Percentiles rank a stretch among this genome's conserved stretches.
Conservation (phyloP, 2,329 filamentous ascomycete species). For the Aspergillus sp. region DNA sequence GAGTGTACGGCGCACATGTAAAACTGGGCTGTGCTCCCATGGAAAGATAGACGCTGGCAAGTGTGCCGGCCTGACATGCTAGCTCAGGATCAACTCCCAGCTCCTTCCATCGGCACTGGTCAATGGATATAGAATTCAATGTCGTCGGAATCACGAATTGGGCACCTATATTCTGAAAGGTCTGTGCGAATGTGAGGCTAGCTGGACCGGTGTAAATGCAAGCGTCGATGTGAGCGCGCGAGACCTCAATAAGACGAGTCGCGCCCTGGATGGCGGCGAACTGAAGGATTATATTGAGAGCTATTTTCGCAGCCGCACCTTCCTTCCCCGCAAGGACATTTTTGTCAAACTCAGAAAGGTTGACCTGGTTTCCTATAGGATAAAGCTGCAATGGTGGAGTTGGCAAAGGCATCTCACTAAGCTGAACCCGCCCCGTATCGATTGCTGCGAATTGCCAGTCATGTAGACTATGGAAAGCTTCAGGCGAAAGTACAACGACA, state of each 20-base stretch:
- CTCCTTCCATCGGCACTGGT: slow-evolving; percentile 41
- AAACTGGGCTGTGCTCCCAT: slow-evolving; percentile 46
- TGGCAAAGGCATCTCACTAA: not conserved
- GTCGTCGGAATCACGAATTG: slow-evolving; percentile 42
- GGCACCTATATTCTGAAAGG: slow-evolving; percentile 33
- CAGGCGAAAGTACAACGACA: slow-evolving; percentile 30
- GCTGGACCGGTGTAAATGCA: slow-evolving; percentile 46
- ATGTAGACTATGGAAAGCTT: slow-evolving; percentile 16
- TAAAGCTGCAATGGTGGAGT: not conserved
- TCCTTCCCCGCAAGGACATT: slow-evolving; percentile 28
- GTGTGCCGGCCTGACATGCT: slow-evolving; percentile 29
- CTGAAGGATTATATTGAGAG: slow-evolving; percentile 40
- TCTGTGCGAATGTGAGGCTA: slow-evolving; percentile 38
- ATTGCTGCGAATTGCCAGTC: slow-evolving; percentile 6
- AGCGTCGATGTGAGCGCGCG: slow-evolving; percentile 46
- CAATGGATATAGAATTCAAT: slow-evolving; percentile 47
- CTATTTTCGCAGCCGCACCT: slow-evolving; percentile 35
- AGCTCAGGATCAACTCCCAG: slow-evolving; percentile 35
- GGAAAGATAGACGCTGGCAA: slow-evolving; percentile 39
- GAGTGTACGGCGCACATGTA: slow-evolving; percentile 47
- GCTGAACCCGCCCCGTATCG: not conserved
- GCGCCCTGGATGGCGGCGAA: slow-evolving; percentile 39
- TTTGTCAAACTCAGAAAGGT: slow-evolving; percentile 23
- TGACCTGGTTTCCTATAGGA: slow-evolving; percentile 6
- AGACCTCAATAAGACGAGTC: slow-evolving; percentile 35